Conservation (phyloP, 2,329 filamentous ascomycete genomes). For the Penicillium paneum region DNA sequence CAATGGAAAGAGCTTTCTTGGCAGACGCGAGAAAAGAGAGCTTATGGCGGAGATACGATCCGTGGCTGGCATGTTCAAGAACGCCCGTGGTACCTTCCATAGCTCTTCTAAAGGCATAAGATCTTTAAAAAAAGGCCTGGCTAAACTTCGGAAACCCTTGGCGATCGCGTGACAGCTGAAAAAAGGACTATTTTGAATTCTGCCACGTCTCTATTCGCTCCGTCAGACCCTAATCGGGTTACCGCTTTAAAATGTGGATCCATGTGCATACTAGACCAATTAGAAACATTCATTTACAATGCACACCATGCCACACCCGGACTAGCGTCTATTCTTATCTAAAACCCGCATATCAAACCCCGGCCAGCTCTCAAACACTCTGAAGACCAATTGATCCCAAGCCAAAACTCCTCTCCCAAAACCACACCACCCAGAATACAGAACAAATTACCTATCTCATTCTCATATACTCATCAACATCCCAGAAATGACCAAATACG, state of each 20-base stretch:
- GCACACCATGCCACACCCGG: not conserved
- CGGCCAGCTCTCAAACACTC: not conserved
- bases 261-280: not conserved
- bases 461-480: not conserved
- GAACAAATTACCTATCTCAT: not conserved
- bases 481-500: slow-evolving; percentile 33
- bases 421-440: not conserved
- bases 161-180: no score
- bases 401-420: not conserved
- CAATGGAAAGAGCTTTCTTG: no score
- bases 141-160: no score
- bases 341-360: not conserved
- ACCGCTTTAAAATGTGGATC: no score
- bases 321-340: not conserved
- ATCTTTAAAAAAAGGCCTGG: no score
- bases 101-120: no score
- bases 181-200: no score
- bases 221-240: no score
- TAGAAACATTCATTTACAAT: not conserved
- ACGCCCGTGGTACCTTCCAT: no score
- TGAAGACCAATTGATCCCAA: not conserved
- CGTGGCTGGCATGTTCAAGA: slow-evolving; percentile 22
- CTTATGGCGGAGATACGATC: slow-evolving; percentile 26
- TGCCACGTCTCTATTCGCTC: no score
- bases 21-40: slow-evolving; percentile 22